Conservation (phyloP, 2,329 filamentous ascomycete species). For the Aulographum hederae region DNA sequence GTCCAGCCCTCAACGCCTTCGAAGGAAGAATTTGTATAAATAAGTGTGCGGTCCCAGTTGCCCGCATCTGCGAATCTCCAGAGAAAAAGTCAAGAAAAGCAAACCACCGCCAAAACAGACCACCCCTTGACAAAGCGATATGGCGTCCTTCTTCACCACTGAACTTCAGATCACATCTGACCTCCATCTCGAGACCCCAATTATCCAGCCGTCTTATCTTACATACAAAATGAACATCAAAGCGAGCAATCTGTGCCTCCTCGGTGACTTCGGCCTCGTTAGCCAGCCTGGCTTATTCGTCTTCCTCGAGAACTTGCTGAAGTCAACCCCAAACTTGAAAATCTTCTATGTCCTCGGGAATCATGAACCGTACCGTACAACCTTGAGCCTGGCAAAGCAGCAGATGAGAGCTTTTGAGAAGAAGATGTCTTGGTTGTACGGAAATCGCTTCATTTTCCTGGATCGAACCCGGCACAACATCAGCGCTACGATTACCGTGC, state of each 20-base stretch:
- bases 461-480: conserved; percentile 7
- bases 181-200: conserved; percentile 11
- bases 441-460: conserved; percentile 8
- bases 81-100: no score
- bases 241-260: conserved; percentile 1
- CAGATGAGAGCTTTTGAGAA: conserved; percentile 7
- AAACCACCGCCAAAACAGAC: no score
- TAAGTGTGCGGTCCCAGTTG: no score
- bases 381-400: background rate
- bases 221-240: conserved; percentile 1
- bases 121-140: no score
- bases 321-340: conserved; percentile 10
- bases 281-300: conserved; percentile 8
- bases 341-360: conserved; percentile 5
- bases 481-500: conserved; percentile 6
- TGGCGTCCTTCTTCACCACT: conserved; percentile 5
- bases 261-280: conserved; percentile 3
- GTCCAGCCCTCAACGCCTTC: no score
- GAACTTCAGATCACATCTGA: conserved; percentile 16
- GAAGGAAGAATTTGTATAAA: no score
- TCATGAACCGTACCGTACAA: conserved; percentile 2
- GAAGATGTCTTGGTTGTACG: conserved; percentile 3
- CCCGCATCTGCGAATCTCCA: no score
- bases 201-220: conserved; percentile 1
- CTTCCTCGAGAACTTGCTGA: conserved; percentile 11